Base-by-base conservation (phyloP, 2,329 filamentous ascomycete species). In the Colletotrichum lentis region DNA sequence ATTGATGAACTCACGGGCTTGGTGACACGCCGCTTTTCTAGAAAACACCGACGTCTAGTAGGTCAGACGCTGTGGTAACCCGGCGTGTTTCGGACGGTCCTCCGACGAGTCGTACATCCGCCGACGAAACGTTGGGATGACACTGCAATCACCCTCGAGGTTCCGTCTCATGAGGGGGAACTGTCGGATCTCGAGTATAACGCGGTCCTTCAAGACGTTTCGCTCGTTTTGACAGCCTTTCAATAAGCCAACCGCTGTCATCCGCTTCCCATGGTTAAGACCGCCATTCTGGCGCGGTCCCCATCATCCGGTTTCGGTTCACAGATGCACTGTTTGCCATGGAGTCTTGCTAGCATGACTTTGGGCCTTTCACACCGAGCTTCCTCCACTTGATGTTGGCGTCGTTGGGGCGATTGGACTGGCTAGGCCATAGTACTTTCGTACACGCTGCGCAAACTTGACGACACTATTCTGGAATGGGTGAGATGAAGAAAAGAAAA, bases 71-170 rank as follows among this genome's bases (percentile, higher is more conserved):
- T 52, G 27, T 14, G 47, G 44, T 41, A 41, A 24, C 14, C 22
- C n/a, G 20, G n/a, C 35, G 22, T 58, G 60, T 64, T 62, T 64
- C 47, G 41, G 39, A 49, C 31, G 31, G 41, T 54, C 24, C 41
- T 12, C 39, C 35, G 44, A 64, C 59, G 53, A 43, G n/a, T 41
- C 22, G 31, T 24, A 12, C 14, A 12, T 24, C 41, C 18, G 27
- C 22, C 27, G 11, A 47, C 54, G 47, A 67, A 49, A 64, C 47
- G 24, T 54, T 24, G 6, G 12, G 11, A 47, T 58, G 37, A 49
- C 41, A 41, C 12, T 59, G 43, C 3, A 11, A 53, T 20, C 18
- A 37, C 31, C 3, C 49, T 35, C 27, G n/a, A 35, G 4, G 37
- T 20, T 18, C 43, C 35, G 53, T 49, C 24, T 50, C 52, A 46